Percentiles rank a stretch among this genome's conserved stretches.
Conservation (phyloP, 2,329 filamentous ascomycete species). For the Aureobasidium sp. region DNA sequence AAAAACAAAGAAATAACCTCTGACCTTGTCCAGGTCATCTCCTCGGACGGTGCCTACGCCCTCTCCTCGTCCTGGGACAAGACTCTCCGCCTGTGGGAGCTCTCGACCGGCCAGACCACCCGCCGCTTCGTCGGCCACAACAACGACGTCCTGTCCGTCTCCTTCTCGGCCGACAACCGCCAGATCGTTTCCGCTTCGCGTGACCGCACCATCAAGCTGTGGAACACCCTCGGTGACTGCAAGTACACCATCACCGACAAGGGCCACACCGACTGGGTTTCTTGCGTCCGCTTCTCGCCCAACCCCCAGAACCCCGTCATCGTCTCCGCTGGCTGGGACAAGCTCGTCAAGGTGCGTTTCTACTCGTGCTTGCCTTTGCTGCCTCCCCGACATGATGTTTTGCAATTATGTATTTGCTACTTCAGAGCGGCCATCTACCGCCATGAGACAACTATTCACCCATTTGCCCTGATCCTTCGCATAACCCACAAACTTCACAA, state of each 20-base stretch:
- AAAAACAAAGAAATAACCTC: neutral
- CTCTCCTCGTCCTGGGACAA: conserved; percentile 99
- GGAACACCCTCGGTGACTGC: conserved; percentile 99
- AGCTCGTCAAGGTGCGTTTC: conserved; percentile 93
- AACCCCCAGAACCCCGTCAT: conserved; percentile 99
- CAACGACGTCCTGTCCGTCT: conserved; percentile 99
- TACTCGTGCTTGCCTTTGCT: conserved; percentile 16
- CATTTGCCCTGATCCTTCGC: conserved; percentile 62
- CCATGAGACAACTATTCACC: conserved; percentile 98
- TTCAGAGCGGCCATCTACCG: conserved; percentile 79
- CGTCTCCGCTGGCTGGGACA: conserved; percentile 97
- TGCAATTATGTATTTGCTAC: conserved; percentile 99
- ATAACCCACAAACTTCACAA: neutral
- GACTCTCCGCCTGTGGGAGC: conserved; percentile 99
- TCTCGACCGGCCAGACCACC: conserved; percentile 93
- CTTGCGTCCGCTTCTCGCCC: conserved; percentile 98
- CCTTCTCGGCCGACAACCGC: conserved; percentile 99
- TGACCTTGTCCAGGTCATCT: conserved; percentile 70
- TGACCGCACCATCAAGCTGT: conserved; percentile 99
- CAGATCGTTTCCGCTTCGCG: conserved; percentile 99
- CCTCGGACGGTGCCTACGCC: conserved; percentile 97
- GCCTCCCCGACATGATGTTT: conserved; percentile 69
- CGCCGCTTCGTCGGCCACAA: conserved; percentile 98
- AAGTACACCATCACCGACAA: conserved; percentile 99
- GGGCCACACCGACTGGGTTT: conserved; percentile 99